Conservation (phyloP, 1,139 yeast species). For the Hyphopichia pseudoburtonii region DNA sequence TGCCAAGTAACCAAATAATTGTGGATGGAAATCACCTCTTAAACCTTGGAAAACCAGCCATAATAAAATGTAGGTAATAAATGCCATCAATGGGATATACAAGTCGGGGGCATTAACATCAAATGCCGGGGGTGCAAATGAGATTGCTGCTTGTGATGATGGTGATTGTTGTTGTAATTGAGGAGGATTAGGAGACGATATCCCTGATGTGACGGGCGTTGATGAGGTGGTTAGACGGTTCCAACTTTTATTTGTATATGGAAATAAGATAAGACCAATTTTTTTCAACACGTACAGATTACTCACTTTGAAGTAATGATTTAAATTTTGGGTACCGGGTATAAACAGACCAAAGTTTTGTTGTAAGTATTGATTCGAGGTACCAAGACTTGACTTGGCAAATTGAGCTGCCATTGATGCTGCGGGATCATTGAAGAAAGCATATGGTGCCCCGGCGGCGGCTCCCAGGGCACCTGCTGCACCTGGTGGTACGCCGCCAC, state of each 20-base stretch:
- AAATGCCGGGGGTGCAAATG: constrained; percentile 70
- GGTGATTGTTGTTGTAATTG: no score
- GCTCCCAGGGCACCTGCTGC: constrained; percentile 7
- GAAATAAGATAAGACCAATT: constrained; percentile 72
- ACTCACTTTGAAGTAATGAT: constrained; percentile 89
- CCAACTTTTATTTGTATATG: constrained; percentile 86
- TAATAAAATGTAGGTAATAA: constrained; percentile 80
- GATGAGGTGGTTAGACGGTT: constrained; percentile 52
- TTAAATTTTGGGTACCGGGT: constrained; percentile 54
- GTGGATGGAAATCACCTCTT: constrained; percentile 90
- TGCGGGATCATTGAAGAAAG: constrained; percentile 73
- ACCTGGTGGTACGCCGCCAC: constrained; percentile 13
- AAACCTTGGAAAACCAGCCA: constrained; percentile 88
- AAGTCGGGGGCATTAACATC: constrained; percentile 96
- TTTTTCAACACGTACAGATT: constrained; percentile 82
- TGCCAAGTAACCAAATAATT: constrained; percentile 85
- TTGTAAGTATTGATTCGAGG: constrained; percentile 71
- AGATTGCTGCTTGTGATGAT: constrained; percentile 28
- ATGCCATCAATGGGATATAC: constrained; percentile 93
- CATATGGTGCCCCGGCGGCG: constrained; percentile 13
- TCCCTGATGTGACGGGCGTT: constrained; percentile 7
- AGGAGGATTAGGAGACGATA: constrained; percentile 15
- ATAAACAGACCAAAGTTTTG: constrained; percentile 63
- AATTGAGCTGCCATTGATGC: constrained; percentile 86
- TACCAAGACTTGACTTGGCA: constrained; percentile 79